Conservation (phyloP, 2,329 filamentous ascomycete species). For the Diaporthe velutina region DNA sequence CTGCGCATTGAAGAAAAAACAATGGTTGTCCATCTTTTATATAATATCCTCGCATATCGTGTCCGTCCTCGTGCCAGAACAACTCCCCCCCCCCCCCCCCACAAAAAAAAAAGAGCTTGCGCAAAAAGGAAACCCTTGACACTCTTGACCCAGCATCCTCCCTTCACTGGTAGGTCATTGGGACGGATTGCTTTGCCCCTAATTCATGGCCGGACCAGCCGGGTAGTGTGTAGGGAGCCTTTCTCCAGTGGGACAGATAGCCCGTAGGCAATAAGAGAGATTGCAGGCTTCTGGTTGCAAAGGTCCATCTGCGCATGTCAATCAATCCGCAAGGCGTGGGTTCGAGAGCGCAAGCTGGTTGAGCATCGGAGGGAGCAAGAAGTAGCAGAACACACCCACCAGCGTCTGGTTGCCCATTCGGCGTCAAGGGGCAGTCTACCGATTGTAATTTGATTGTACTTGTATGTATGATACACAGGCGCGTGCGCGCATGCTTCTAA, state of each 20-base stretch:
- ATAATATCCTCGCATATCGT: no score
- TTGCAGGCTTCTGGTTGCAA: no score
- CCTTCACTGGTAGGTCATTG: neutral
- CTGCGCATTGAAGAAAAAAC: constrained; percentile 5
- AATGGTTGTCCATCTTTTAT: neutral
- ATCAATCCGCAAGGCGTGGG: neutral
- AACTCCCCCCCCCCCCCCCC: no score
- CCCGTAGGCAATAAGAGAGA: no score
- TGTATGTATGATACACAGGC: neutral
- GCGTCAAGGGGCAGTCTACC: neutral
- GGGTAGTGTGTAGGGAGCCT: neutral
- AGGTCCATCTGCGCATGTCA: neutral
- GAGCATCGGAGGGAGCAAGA: neutral
- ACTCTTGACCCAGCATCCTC: neutral
- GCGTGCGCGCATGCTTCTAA: neutral
- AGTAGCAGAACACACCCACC: neutral
- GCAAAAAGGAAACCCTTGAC: neutral
- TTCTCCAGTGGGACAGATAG: neutral
- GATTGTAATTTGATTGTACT: neutral
- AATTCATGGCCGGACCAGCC: neutral
- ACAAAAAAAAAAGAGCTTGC: no score
- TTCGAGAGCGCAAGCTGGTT: neutral
- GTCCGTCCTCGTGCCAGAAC: neutral
- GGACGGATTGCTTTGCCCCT: neutral
- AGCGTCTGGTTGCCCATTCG: neutral